Base-by-base conservation (phyloP, 2,329 filamentous ascomycete genomes). In the Arthrinium puccinioides region DNA sequence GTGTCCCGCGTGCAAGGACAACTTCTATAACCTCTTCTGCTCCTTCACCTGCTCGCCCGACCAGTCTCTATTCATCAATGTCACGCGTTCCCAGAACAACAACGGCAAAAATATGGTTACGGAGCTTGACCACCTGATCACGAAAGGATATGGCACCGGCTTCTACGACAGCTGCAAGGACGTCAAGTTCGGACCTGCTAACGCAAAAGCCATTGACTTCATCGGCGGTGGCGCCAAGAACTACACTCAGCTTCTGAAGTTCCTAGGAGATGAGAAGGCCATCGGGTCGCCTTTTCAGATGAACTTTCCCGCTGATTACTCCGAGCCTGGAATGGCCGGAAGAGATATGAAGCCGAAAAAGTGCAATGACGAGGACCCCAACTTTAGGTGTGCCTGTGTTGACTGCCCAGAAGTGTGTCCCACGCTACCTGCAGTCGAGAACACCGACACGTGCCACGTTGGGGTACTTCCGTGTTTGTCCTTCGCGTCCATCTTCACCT, bases 91-190 rank as follows among this genome's bases (percentile, higher is more conserved):
- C 0, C 74, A 76, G 44, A 61, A 73, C 16, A 86, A 78, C 56
- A 66, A 61, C 30, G 71, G 64, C 25, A 77, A 77, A 48, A 58
- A 56, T 2, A 61, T 61, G n/a, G 88, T 96, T 11, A 87, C 84
- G 2, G 87, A 96, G 64, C 66, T 98, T 16, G 89, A 96, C 55
- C 90, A 96, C 54, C 67, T 97, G 6, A 79, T 96, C 49, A 87
- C 87, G 3, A 72, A 88, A 39, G 72, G 84, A 37, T 97, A 94
- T 57, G 89, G 87, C 29, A 72, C 76, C 8, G 88, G 85, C 2
- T 94, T 98, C 66, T 98, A 89, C 59, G 76, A 95, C 61, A 98
- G 92, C 64, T 98, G 92, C 69, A 97, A 97, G 63, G 88, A 98
- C 59, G 90, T 98, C 63, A 98, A 98, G 57, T 96, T 97, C 53